phyloP scores from a whole-genome alignment of 352 stramenopile genomes.

The Globisporangium barbulae region DNA sequence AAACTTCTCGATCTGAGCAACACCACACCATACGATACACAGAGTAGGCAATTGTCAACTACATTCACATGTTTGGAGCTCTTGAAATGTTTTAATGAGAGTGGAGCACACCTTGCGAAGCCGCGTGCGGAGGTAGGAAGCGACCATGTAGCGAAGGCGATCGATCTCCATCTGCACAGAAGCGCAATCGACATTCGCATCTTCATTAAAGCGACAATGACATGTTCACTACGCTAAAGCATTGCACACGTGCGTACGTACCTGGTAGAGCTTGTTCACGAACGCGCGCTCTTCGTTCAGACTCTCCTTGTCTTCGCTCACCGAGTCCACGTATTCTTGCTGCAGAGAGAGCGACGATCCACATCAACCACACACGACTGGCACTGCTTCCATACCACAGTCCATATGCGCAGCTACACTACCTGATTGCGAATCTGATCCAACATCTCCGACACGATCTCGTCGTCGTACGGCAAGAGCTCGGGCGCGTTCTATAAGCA shows the following conservation, averaged over 20 bases:
- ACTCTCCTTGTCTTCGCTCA: constrained; percentile 54
- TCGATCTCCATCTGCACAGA: constrained; percentile 81
- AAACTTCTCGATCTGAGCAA: constrained; percentile 69
- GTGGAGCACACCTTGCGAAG: constrained; percentile 48
- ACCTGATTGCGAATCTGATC: constrained; percentile 84
- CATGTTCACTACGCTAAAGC: background rate
- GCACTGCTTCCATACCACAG: no score
- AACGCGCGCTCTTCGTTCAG: constrained; percentile 80
- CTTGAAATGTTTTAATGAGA: background rate
- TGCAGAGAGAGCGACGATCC: constrained; percentile 14
- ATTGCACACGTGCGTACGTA: background rate
- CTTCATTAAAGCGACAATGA: background rate
- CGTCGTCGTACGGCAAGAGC: constrained; percentile 68
- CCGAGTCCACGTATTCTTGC: constrained; percentile 84
- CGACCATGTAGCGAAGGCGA: constrained; percentile 78
- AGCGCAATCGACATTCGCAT: background rate
- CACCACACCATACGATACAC: background rate
- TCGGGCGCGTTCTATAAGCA: constrained; percentile 67
- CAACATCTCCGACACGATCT: constrained; percentile 81
- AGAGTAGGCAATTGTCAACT: background rate
- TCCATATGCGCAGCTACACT: background rate
- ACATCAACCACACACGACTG: background rate
- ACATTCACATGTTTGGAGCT: background rate
- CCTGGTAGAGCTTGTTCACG: constrained; percentile 83
- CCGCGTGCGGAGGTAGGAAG: constrained; percentile 76